Evolutionary conservation across 2,329 filamentous ascomycete genomes (phyloP).

Genomic region (Chrysoporthe deuterocubensis): DNA sequence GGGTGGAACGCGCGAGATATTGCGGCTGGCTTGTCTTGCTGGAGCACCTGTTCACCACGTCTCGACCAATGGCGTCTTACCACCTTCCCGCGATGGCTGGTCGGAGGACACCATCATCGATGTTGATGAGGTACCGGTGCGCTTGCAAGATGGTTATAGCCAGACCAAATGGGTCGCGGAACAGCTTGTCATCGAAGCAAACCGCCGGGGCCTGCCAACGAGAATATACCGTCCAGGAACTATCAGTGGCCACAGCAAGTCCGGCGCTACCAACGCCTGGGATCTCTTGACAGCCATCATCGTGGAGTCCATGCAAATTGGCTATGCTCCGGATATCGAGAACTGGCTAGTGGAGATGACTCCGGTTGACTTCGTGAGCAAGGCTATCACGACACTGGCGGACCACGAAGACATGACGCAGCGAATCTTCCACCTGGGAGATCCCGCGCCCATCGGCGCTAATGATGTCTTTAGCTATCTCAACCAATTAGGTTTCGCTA

Average conservation of each 20-base stretch:
- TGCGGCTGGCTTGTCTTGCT: constrained; percentile 69
- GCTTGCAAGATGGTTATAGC: constrained; percentile 74
- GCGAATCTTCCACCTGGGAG: constrained; percentile 73
- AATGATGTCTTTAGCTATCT: constrained; percentile 68
- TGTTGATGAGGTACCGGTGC: constrained; percentile 69
- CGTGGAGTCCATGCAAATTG: constrained; percentile 76
- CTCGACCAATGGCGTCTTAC: constrained; percentile 80
- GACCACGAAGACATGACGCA: constrained; percentile 66
- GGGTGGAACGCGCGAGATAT: constrained; percentile 75
- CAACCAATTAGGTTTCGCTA: constrained; percentile 70
- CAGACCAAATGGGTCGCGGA: constrained; percentile 85
- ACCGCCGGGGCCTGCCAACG: constrained; percentile 69
- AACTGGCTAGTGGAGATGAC: constrained; percentile 85
- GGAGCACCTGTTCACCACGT: constrained; percentile 78
- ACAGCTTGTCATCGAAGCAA: constrained; percentile 72
- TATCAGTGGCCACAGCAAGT: constrained; percentile 76
- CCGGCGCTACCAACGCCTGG: constrained; percentile 77
- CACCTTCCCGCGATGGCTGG: constrained; percentile 72
- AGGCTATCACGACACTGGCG: constrained; percentile 71
- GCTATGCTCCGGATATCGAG: constrained; percentile 70
- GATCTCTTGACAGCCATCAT: constrained; percentile 77
- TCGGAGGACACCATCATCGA: constrained; percentile 69
- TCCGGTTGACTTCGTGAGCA: constrained; percentile 79
- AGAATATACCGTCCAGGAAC: constrained; percentile 76
- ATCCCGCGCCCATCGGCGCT: constrained; percentile 71